Conservation (phyloP, 768 basidiomycete genomes). For the Mycena epipterygia region DNA sequence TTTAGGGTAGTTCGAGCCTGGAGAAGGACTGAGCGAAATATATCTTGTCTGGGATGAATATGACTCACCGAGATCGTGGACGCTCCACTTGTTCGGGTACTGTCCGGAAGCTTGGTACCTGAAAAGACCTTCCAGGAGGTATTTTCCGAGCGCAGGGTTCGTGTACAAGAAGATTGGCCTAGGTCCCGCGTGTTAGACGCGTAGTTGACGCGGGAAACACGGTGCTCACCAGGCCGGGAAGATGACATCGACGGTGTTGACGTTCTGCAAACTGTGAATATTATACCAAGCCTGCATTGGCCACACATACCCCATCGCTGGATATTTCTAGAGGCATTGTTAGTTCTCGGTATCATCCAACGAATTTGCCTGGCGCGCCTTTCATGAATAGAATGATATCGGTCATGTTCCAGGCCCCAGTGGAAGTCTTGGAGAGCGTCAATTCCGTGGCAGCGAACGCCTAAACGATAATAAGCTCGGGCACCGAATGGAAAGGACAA, state of each 20-base stretch:
- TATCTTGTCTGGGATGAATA: not conserved
- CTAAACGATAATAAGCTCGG: too few species aligned
- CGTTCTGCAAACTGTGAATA: constrained; percentile 50
- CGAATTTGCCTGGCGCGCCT: constrained; percentile 47
- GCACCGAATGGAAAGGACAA: constrained; percentile 67
- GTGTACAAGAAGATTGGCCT: constrained; percentile 67
- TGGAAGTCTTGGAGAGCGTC: constrained; percentile 61
- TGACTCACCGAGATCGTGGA: constrained; percentile 70
- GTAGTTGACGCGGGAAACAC: too few species aligned
- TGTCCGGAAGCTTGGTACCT: constrained; percentile 76
- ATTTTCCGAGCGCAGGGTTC: constrained; percentile 68
- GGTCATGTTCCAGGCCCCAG: constrained; percentile 63
- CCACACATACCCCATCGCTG: constrained; percentile 63
- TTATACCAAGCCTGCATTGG: not conserved
- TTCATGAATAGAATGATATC: constrained; percentile 72
- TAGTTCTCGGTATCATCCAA: not conserved
- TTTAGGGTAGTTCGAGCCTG: constrained; percentile 56
- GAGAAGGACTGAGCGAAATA: not conserved
- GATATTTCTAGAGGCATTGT: constrained; percentile 61
- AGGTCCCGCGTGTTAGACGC: too few species aligned
- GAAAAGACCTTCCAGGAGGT: constrained; percentile 72
- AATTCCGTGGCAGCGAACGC: constrained; percentile 67
- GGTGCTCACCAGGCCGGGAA: constrained; percentile 49
- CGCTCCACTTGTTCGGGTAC: constrained; percentile 75
- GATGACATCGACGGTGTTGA: constrained; percentile 70